These are phyloP conservation scores for Phellinidium pouzarii DNA, from an alignment of 1,284 basidiomycete genomes.

Conservation along the genomic window DNA sequence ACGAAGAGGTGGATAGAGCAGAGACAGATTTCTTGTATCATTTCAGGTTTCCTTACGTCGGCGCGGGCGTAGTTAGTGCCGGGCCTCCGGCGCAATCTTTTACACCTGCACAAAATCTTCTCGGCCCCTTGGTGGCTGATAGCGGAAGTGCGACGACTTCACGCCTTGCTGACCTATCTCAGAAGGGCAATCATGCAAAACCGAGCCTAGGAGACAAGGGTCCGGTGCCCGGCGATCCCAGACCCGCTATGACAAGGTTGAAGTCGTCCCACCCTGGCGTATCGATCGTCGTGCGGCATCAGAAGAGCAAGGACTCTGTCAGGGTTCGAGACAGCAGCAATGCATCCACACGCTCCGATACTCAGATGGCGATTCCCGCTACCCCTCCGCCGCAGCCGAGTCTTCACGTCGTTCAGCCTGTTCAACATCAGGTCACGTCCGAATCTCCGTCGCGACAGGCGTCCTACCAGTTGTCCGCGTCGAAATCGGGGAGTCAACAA, in stretches of 20 bases:
- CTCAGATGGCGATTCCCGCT: not conserved
- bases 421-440: not conserved
- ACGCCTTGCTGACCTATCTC: not conserved
- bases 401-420: not conserved
- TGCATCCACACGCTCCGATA: slow-evolving; percentile 4
- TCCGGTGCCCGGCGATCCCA: not conserved
- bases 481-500: not conserved
- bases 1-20: slow-evolving; percentile 36
- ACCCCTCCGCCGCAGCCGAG: not conserved
- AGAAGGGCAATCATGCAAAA: not conserved
- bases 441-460: not conserved
- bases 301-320: slow-evolving; percentile 6
- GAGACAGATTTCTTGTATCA: slow-evolving; percentile 26
- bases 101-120: not conserved
- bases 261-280: slow-evolving; percentile 7
- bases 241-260: slow-evolving; percentile 4
- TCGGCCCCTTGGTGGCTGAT: not conserved
- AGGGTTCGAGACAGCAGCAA: slow-evolving; percentile 11
- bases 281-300: not conserved
- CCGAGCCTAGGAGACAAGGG: not conserved
- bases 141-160: not conserved
- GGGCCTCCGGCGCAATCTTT: slow-evolving; percentile 1
- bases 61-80: slow-evolving; percentile 29
- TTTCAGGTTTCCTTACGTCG: slow-evolving; percentile 44
- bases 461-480: not conserved